Evolutionary conservation across 495 filamentous ascomycete species (phyloP).

Genomic region (Annulohypoxylon nitens): DNA sequence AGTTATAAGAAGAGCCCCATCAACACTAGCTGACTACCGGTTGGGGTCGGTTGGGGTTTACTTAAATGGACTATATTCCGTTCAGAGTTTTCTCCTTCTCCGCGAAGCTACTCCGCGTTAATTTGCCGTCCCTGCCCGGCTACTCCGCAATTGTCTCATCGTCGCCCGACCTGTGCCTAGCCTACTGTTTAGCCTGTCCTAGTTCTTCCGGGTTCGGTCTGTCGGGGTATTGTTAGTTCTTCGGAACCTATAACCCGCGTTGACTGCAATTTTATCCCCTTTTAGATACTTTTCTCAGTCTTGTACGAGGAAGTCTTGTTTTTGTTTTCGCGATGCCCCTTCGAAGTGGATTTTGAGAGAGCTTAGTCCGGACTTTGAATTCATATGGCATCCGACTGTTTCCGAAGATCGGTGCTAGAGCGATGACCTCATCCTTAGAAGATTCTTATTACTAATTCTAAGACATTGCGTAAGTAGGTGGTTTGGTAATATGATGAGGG

Average conservation of each 20-base stretch:
- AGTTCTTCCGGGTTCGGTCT: not conserved
- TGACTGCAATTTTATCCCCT: not conserved
- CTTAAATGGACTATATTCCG: not conserved
- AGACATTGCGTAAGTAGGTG: too few relatives aligned
- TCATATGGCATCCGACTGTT: not conserved
- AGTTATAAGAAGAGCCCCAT: constrained; percentile 2
- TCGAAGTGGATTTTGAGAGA: not conserved
- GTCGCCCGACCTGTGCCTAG: not conserved
- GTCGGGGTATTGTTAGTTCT: not conserved
- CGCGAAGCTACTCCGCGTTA: not conserved
- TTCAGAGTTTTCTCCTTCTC: not conserved
- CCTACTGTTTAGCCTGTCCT: not conserved
- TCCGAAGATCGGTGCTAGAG: not conserved
- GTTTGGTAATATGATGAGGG: too few relatives aligned
- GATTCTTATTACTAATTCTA: too few relatives aligned
- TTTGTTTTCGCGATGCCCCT: not conserved
- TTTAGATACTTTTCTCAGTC: not conserved
- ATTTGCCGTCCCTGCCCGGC: not conserved
- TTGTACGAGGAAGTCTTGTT: not conserved
- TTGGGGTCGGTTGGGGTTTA: not conserved
- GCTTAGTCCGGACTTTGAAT: too few relatives aligned
- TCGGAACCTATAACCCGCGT: not conserved
- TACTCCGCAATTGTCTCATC: constrained; percentile 4
- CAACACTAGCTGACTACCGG: not conserved
- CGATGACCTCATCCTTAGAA: too few relatives aligned